phyloP scores from a whole-genome alignment of 2,329 filamentous ascomycete genomes.

The Incumbomyces lentus region DNA sequence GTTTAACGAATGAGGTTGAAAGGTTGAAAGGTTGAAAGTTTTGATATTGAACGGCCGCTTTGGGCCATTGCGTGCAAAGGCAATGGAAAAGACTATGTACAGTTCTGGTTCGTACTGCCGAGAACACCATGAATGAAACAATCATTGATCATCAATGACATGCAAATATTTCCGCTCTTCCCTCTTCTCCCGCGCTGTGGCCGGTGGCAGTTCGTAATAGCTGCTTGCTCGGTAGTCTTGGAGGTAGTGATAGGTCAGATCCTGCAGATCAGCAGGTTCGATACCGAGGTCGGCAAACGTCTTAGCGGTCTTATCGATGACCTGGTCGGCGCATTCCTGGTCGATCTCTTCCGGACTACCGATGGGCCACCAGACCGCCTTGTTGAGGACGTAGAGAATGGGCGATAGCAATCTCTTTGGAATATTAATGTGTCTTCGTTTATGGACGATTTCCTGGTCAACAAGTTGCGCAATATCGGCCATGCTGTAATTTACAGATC shows the following conservation, averaged over 20 bases:
- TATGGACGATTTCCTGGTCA: constrained; percentile 84
- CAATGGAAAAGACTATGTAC: constrained; percentile 1
- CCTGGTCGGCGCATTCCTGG: constrained; percentile 84
- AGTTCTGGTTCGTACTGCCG: neutral
- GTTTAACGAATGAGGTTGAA: too few relatives aligned
- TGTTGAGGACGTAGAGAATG: constrained; percentile 63
- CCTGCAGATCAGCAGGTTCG: constrained; percentile 73
- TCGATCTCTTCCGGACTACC: constrained; percentile 73
- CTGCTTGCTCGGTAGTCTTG: constrained; percentile 81
- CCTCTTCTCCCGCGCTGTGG: constrained; percentile 85
- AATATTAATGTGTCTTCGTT: constrained; percentile 80
- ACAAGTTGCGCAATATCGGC: constrained; percentile 78
- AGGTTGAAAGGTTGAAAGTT: too few relatives aligned
- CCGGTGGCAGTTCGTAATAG: constrained; percentile 87
- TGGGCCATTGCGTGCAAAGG: too few relatives aligned
- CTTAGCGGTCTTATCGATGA: constrained; percentile 82
- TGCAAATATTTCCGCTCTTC: constrained; percentile 97
- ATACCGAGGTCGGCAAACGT: constrained; percentile 92
- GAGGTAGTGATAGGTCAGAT: constrained; percentile 87
- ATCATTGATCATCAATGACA: constrained; percentile 74
- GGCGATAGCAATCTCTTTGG: constrained; percentile 74
- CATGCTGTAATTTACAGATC: constrained; percentile 84
- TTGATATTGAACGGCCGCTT: too few relatives aligned
- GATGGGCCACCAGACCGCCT: constrained; percentile 77
- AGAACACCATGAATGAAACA: neutral